Evolutionary conservation across 306 rosid genomes (phyloP), one percentile per base, ranked within the genome.

Genomic region (Psophocarpus tetragonolobus): DNA sequence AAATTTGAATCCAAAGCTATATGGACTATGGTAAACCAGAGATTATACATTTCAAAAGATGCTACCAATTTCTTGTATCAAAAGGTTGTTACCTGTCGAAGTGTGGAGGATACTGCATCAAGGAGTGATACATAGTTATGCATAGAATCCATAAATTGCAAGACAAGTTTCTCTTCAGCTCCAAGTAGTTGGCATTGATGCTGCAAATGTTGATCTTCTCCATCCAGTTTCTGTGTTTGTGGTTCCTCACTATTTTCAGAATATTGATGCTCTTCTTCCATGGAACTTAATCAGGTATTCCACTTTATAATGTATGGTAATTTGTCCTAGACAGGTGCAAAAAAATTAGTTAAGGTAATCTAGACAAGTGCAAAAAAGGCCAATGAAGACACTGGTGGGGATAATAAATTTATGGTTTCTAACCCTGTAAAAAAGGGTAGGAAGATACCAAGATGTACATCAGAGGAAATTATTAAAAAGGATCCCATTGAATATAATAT

Each of bases 81-180:
- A 38, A 38, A 18, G 61, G 69, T 77, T 32, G 24, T 56, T 72
- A 94, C 97, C 92, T 91, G 93, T 68, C 92, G 83, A 27, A 95
- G 97, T 23, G 91, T 85, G 47, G 86, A 78, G 33, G 97, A 92
- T 38, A 92, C 54, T 0, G 88, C 84, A 78, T 91, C 87, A 4
- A 84, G 4, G 9, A 88, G 85, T 68, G 84, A 77, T 17, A 95
- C 70, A 75, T 91, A 91, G 72, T 57, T 81, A 68, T 95, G 85
- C 76, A 79, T 21, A 3, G 97, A 92, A 83, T 95, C 97, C 74
- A 92, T 80, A 48, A 91, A 91, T 35, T 87, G 91, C 84, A 92
- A 80, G 3, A 82, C 88, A 32, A 80, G 81, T 57, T 81, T 79
- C 51, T 89, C 84, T 60, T 74, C 88, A 12, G 54, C 66, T n/a